Conservation (phyloP, 2,329 filamentous ascomycete genomes). For the Ilyonectria mors-panacis region DNA sequence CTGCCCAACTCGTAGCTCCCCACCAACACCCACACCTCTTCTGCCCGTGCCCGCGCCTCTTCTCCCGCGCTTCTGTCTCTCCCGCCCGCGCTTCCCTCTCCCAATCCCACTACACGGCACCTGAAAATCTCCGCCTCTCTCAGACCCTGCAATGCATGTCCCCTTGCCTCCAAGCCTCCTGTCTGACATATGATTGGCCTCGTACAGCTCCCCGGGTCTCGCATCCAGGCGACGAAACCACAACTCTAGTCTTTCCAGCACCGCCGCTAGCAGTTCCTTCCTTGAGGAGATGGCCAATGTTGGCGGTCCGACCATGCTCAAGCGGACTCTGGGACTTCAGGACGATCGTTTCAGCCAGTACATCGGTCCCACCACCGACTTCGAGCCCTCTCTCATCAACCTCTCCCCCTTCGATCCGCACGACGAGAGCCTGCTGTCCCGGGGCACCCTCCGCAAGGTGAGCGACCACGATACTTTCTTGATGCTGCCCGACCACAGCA, state of each 20-base stretch:
- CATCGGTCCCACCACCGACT: constrained; percentile 86
- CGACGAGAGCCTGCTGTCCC: constrained; percentile 82
- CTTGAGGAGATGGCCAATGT: constrained; percentile 81
- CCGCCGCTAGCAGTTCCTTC: constrained; percentile 73
- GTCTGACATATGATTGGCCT: constrained; percentile 66
- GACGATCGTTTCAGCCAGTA: constrained; percentile 85
- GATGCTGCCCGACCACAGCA: constrained; percentile 81
- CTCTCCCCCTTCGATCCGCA: constrained; percentile 85
- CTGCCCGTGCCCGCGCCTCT: constrained; percentile 38
- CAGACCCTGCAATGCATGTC: constrained; percentile 31
- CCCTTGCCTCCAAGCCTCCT: constrained; percentile 44
- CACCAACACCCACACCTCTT: constrained; percentile 25
- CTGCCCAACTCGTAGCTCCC: constrained; percentile 18
- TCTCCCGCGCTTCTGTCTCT: constrained; percentile 35
- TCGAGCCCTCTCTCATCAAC: constrained; percentile 87
- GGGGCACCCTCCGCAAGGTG: constrained; percentile 80
- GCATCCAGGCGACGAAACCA: constrained; percentile 66
- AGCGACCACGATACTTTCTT: constrained; percentile 85
- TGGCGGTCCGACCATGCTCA: constrained; percentile 75
- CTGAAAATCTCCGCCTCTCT: constrained; percentile 41
- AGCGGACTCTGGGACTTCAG: constrained; percentile 82
- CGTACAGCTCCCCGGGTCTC: constrained; percentile 69
- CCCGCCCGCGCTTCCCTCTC: constrained; percentile 25
- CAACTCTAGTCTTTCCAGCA: constrained; percentile 73
- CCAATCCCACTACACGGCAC: constrained; percentile 27